Evolutionary conservation across 208 protist species (phyloP), one percentile per base, ranked within the genome.

Genomic region (Tetramitus jugosus): DNA sequence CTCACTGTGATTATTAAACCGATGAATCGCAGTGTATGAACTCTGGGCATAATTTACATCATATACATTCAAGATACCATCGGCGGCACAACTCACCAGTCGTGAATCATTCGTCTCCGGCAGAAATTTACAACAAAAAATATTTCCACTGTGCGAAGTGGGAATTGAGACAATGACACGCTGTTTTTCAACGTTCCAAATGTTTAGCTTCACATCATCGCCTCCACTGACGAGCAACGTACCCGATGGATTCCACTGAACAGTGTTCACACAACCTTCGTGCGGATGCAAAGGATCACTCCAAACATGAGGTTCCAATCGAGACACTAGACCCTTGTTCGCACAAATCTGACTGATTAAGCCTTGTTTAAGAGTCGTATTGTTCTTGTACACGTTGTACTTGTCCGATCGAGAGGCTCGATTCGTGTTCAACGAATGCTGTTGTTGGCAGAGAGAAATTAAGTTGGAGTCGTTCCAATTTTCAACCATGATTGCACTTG

Each of bases 121-220:
- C 13, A 71, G 35, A 1, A 2, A 71, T 49, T 71, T 71, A 1
- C 13, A 35, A 49, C 64, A 71, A 49, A 71, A 71, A 33, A 71
- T 71, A 33, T 71, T 71, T 49, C 64, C 64, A 33, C 26, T 71
- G 33, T 71, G 64, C 1, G 39, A 20, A 35, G 39, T 71, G 20
- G 17, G 17, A 46, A 71, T 49, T 17, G 0, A 49, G 23, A 14
- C 7, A 31, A 49, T 20, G 0, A 35, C n/a, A 35, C 49, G 23
- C 3, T 35, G 23, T 33, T 17, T 14, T 2, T 35, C 3, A 14
- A 40, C 4, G 1, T 71, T 33, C 39, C 35, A 71, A 49, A 71
- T 71, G 6, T 71, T 71, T n/a, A 71, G n/a, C 23, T 26, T 4
- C 43, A 13, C 43, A 71, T 71, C 64, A 71, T 71, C 64, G 29